phyloP scores from a whole-genome alignment of 179 eudicot genomes.

The Vitellaria paradoxa region DNA sequence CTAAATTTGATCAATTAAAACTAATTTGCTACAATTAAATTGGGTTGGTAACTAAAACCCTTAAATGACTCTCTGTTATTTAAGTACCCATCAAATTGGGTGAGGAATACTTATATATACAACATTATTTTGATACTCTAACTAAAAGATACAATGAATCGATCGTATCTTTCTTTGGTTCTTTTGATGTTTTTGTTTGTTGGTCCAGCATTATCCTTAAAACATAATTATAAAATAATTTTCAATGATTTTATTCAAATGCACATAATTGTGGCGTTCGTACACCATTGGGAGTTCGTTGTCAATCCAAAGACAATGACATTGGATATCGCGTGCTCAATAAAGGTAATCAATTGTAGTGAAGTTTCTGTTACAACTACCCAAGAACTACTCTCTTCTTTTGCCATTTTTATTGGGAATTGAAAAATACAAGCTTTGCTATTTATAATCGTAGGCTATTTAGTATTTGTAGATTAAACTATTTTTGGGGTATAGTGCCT shows the following conservation, averaged over 20 bases:
- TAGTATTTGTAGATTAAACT: background rate
- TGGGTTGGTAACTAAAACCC: too few species aligned
- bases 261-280: background rate
- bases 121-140: too few species aligned
- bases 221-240: background rate
- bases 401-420: background rate
- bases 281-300: conserved; percentile 4
- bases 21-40: too few species aligned
- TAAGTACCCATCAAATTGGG: too few species aligned
- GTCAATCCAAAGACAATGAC: conserved; percentile 15
- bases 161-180: background rate
- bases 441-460: background rate
- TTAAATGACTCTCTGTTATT: too few species aligned
- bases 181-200: background rate
- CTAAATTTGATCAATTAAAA: too few species aligned
- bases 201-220: background rate
- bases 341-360: background rate
- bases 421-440: background rate
- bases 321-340: background rate
- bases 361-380: background rate
- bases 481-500: background rate
- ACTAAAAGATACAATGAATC: background rate
- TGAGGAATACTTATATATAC: too few species aligned
- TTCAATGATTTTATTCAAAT: too few species aligned
- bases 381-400: background rate